Evolutionary conservation across 345 rosid species (phyloP).

Genomic region (Linum usitatissimum): DNA sequence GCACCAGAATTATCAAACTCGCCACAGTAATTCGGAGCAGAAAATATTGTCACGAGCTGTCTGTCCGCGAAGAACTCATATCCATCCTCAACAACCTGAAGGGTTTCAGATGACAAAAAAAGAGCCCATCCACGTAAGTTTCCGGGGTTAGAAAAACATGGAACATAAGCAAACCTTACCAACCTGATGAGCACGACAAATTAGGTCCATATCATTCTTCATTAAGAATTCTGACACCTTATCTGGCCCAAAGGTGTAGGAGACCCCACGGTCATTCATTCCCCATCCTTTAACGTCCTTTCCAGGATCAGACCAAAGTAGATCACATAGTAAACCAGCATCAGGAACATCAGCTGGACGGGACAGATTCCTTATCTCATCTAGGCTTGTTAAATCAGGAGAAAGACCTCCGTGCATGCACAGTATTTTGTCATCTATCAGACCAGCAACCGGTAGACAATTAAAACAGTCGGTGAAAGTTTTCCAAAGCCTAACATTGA

Average conservation of each 20-base stretch:
- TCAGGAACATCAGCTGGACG: conserved; percentile 92
- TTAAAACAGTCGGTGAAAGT: conserved; percentile 78
- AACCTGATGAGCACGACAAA: conserved; percentile 96
- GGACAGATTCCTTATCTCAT: conserved; percentile 55
- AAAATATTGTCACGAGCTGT: conserved; percentile 79
- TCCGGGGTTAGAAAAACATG: background rate
- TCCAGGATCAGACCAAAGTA: conserved; percentile 91
- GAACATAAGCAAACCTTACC: conserved; percentile 1
- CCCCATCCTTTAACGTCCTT: conserved; percentile 82
- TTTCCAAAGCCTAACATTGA: conserved; percentile 72
- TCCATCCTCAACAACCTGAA: conserved; percentile 88
- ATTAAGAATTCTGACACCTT: conserved; percentile 54
- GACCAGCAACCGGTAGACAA: conserved; percentile 86
- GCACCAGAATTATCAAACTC: conserved; percentile 94
- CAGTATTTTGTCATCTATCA: conserved; percentile 75
- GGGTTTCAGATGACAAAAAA: background rate
- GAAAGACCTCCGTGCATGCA: conserved; percentile 98
- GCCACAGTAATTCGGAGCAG: conserved; percentile 90
- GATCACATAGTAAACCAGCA: conserved; percentile 80
- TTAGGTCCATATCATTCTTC: conserved; percentile 79
- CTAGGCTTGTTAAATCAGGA: conserved; percentile 62
- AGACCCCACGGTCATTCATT: conserved; percentile 85
- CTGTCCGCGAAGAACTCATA: conserved; percentile 86
- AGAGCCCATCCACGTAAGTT: background rate
- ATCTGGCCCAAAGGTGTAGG: conserved; percentile 81